Conservation (phyloP, 345 rosid species). For the Hevea brasiliensis region DNA sequence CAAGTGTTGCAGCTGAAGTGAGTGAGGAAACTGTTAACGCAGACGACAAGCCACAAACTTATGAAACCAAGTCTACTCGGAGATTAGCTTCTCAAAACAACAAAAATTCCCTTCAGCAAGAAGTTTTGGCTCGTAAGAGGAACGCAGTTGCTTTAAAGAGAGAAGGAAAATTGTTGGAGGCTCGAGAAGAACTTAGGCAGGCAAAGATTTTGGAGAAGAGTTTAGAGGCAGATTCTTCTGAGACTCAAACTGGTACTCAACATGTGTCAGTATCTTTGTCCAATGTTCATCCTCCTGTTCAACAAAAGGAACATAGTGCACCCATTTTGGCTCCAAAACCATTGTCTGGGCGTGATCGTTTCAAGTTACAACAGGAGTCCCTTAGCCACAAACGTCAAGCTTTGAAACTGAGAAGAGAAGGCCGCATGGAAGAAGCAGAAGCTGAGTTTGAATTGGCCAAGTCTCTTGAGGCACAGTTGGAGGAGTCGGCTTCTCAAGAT, state of each 20-base stretch:
- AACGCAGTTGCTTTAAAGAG: constrained; percentile 75
- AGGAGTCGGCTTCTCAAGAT: constrained; percentile 48
- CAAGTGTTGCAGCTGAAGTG: constrained; percentile 16
- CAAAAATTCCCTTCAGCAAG: constrained; percentile 48
- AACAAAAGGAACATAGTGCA: constrained; percentile 42
- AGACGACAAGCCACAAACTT: constrained; percentile 20
- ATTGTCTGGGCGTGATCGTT: constrained; percentile 76
- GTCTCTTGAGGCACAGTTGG: constrained; percentile 82
- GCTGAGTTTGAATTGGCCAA: constrained; percentile 88
- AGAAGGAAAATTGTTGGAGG: constrained; percentile 81
- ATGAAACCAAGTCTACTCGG: constrained; percentile 31
- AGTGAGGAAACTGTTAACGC: constrained; percentile 18
- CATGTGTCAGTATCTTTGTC: constrained; percentile 22
- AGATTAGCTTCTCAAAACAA: constrained; percentile 36
- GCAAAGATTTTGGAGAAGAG: constrained; percentile 79
- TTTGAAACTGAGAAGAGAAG: constrained; percentile 78
- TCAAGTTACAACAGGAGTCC: constrained; percentile 86
- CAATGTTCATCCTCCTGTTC: constrained; percentile 34
- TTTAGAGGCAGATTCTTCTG: constrained; percentile 39
- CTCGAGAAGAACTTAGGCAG: constrained; percentile 70
- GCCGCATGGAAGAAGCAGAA: constrained; percentile 78
- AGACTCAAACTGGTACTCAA: constrained; percentile 24
- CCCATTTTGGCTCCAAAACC: constrained; percentile 53
- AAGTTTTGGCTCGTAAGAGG: constrained; percentile 67
- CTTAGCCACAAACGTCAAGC: constrained; percentile 83